Base-by-base conservation (phyloP, 2,329 filamentous ascomycete species). In the Neophaeococcomyces mojaviensis region DNA sequence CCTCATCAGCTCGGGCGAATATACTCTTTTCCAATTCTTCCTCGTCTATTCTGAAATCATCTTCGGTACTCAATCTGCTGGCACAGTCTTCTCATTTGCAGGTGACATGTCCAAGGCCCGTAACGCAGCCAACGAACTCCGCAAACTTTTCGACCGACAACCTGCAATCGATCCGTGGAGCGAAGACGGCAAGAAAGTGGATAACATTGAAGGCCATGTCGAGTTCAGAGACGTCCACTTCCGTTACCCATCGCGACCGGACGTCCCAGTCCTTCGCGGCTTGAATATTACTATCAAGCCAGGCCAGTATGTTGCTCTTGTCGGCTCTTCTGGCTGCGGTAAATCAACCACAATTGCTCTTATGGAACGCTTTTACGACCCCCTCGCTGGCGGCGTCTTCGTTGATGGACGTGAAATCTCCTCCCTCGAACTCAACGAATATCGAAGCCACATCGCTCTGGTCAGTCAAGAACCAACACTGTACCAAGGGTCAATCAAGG, bases 151-250 rank as follows among this genome's bases (percentile, higher is more conserved):
- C 56, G 88, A 96, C 59, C 79, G 84, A 48, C 76, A 84, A 55
- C 90, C 92, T 0, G 67, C 70, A 2, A 92, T 97, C 55, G 89
- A 95, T 61, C 79, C 81, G 0, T 94, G 87, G 86, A 85, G 83
- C 0, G 56, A 73, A 0, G 78, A 82, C 1, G 88, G 88, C 13
- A 75, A 78, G 15, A 68, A 66, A 2, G 56, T 94, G 5, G 66
- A 77, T 1, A 59, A 71, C 2, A 74, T 90, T 19, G 78, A 92
- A 16, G 90, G 89, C 20, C 76, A 75, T 10, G 78, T 98, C 52
- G 88, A 97, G 63, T 94, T 98, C 70, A 81, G 85, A 16, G 82
- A 94, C 54, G 88, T 97, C 2, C 88, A 95, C 63, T 97, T 96
- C 76, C 79, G 88, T 34, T 98, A 97, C 60, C 89, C 90, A 0